Base-by-base conservation (phyloP, 768 basidiomycete genomes). In the Macrolepiota dolichaula region DNA sequence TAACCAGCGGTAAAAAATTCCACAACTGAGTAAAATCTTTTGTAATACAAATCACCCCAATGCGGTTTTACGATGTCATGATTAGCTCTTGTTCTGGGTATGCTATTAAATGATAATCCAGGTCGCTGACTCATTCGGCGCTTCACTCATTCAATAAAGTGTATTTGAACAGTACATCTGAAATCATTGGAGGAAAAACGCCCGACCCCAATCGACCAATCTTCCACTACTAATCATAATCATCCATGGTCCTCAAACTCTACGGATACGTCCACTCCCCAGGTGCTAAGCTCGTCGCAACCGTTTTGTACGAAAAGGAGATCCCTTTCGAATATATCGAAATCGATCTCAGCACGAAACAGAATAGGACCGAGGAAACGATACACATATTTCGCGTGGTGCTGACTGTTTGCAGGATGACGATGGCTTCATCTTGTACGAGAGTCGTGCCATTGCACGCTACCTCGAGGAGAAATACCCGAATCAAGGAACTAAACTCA, bases 391-490 rank as follows among this genome's bases (percentile, higher is more conserved):
- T 11, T 19, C 12, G 7, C 24, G 11, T 11, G 17, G 7, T 2
- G 11, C 22, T 29, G 9, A 49, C 1, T 44, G 25, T n/a, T 32
- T 17, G 24, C 49, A 81, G 79, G 71, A 81, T 55, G 83, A 86
- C 13, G 81, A 82, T 36, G 85, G 83, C 2, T 80, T 87, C 68
- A 70, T 77, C 53, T 65, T 88, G 12, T 85, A 76, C 70, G 85
- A 85, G 62, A 77, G 77, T 40, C 77, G 84, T 19, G 84, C 85
- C 0, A 85, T 87, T 56, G 68, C 68, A 19, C 79, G 81, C 32
- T 88, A 86, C 70, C 64, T 86, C 62, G 77, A 73, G 32, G 68
- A 68, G 53, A 85, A 84, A 66, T 80, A 85, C 62, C 67, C 75
- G 0, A 62, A 69, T 51, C 77, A 81, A 64, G 82, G 82, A 32